Evolutionary conservation across 2,329 filamentous ascomycete genomes (phyloP).

Genomic region (Cytospora piceae): DNA sequence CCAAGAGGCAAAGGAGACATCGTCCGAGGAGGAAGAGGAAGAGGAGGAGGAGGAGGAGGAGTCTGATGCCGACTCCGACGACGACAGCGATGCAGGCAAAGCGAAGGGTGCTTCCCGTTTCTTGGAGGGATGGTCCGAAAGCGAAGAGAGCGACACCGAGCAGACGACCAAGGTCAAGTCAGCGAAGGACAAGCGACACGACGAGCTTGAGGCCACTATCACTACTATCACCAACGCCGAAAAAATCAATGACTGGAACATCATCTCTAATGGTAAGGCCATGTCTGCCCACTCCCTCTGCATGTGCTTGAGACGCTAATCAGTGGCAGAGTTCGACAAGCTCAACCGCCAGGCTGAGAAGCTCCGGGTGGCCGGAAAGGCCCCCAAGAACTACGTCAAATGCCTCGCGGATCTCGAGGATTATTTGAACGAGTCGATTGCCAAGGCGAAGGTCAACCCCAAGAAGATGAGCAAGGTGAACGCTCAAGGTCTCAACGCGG

Average conservation of each 20-base stretch:
- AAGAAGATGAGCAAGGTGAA: slow-evolving; percentile 99
- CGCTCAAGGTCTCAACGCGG: slow-evolving; percentile 89
- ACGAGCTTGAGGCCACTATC: slow-evolving; percentile 89
- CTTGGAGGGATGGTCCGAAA: slow-evolving; percentile 73
- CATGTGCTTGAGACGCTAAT: slow-evolving; percentile 28
- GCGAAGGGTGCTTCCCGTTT: slow-evolving; percentile 79
- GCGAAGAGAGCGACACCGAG: slow-evolving; percentile 86
- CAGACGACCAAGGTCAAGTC: slow-evolving; percentile 88
- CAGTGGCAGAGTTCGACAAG: slow-evolving; percentile 81
- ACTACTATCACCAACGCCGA: slow-evolving; percentile 93
- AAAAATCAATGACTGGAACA: slow-evolving; percentile 97
- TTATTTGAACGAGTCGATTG: slow-evolving; percentile 87
- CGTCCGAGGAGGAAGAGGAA: slow-evolving; percentile 56
- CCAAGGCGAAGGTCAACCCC: slow-evolving; percentile 92
- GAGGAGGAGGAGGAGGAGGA: slow-evolving; percentile 58
- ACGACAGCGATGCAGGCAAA: slow-evolving; percentile 67
- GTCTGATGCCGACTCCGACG: slow-evolving; percentile 49
- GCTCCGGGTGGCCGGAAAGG: slow-evolving; percentile 74
- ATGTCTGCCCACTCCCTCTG: neutral
- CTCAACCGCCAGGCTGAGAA: slow-evolving; percentile 85
- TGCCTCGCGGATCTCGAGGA: slow-evolving; percentile 93
- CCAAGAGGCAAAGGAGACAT: slow-evolving; percentile 56
- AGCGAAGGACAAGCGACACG: slow-evolving; percentile 95
- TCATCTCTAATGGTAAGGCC: slow-evolving; percentile 84
- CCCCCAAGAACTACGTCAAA: slow-evolving; percentile 91